A percentile compares a stretch with the other conserved stretches of the same genome.
Evolutionary conservation across 345 rosid genomes (phyloP).

Genomic region (Camelina sativa): DNA sequence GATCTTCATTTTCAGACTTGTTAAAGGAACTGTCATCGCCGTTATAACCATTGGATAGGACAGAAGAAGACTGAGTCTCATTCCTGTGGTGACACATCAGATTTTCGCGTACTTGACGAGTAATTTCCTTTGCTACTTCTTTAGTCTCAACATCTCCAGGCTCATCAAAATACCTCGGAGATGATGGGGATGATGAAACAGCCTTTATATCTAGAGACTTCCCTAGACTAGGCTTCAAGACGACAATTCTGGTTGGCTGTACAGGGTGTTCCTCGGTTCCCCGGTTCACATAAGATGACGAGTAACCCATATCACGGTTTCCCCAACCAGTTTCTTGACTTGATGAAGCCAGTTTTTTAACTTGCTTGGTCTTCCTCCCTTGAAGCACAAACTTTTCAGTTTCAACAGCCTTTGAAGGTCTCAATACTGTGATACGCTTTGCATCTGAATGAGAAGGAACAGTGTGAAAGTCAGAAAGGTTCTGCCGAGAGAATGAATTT

Average conservation of each 20-base stretch:
- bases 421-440: slow-evolving; percentile 84
- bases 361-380: slow-evolving; percentile 54
- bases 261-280: slow-evolving; percentile 58
- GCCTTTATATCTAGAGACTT: slow-evolving; percentile 57
- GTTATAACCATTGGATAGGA: slow-evolving; percentile 75
- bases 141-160: slow-evolving; percentile 64
- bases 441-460: slow-evolving; percentile 68
- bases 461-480: slow-evolving; percentile 52
- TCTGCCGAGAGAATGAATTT: slow-evolving; percentile 51
- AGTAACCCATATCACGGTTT: slow-evolving; percentile 48
- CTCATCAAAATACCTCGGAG: slow-evolving; percentile 57
- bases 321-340: slow-evolving; percentile 54
- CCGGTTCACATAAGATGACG: slow-evolving; percentile 49
- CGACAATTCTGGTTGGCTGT: slow-evolving; percentile 87
- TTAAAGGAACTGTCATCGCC: slow-evolving; percentile 88
- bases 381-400: slow-evolving; percentile 52
- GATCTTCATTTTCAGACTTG: slow-evolving; percentile 75
- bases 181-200: slow-evolving; percentile 58
- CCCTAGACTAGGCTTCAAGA: slow-evolving; percentile 83
- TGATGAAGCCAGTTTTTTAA: slow-evolving; percentile 50
- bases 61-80: slow-evolving; percentile 81
- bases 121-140: slow-evolving; percentile 65
- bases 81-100: slow-evolving; percentile 66
- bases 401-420: slow-evolving; percentile 78
- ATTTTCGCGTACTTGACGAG: slow-evolving; percentile 58